phyloP scores from a whole-genome alignment of 202 grass and related monocot species.

The Zizania palustris region DNA sequence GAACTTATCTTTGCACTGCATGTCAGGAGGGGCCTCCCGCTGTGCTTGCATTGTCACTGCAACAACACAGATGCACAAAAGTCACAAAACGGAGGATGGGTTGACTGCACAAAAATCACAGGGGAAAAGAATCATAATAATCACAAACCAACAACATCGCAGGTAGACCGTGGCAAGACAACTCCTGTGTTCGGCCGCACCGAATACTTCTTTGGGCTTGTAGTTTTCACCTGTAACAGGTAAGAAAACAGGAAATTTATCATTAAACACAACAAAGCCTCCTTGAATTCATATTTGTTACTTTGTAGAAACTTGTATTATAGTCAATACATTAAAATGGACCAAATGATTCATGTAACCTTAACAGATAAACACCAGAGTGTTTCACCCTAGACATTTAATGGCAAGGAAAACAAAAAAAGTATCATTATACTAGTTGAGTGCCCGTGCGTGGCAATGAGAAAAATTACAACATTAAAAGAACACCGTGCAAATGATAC shows the following conservation, averaged over 20 bases:
- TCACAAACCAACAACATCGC: constrained; percentile 88
- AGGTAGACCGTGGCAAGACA: constrained; percentile 72
- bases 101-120: constrained; percentile 23
- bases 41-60: constrained; percentile 97
- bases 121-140: not conserved
- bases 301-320: no score
- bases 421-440: no score
- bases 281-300: not conserved
- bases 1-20: constrained; percentile 99
- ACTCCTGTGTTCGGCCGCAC: constrained; percentile 88
- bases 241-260: constrained; percentile 23
- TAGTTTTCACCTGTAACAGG: constrained; percentile 86
- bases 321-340: not conserved
- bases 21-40: constrained; percentile 60
- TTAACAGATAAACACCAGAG: constrained; percentile 28
- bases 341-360: not conserved
- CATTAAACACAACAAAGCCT: not conserved
- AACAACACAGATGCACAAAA: constrained; percentile 34
- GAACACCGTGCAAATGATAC: no score
- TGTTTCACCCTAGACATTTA: not conserved
- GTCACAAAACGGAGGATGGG: constrained; percentile 15
- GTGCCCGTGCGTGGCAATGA: no score
- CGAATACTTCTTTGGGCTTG: constrained; percentile 89
- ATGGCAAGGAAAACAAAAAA: constrained; percentile 3
- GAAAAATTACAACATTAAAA: no score